A percentile compares a stretch with the other conserved stretches of the same genome.
phyloP scores from a whole-genome alignment of 2,329 filamentous ascomycete species.

The Venturia aucupariae region DNA sequence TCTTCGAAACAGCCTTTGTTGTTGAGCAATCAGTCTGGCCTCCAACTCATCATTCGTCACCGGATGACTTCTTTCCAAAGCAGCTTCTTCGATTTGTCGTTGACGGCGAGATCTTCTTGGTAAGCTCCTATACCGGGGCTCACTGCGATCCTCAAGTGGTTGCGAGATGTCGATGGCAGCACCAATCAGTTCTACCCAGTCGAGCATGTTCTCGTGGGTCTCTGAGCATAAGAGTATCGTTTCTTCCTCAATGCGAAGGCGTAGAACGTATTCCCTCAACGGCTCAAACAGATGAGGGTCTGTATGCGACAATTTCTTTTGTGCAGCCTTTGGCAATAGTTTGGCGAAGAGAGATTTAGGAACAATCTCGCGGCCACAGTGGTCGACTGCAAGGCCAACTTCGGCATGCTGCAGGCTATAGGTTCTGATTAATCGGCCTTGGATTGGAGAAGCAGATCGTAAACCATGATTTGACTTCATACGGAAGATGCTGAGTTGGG shows the following conservation, averaged over 20 bases:
- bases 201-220: constrained; percentile 55
- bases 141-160: constrained; percentile 57
- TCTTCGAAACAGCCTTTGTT: constrained; percentile 38
- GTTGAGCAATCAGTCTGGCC: constrained; percentile 36
- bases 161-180: constrained; percentile 65
- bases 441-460: constrained; percentile 27
- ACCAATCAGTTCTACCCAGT: constrained; percentile 59
- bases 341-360: constrained; percentile 38
- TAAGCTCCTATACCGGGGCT: constrained; percentile 37
- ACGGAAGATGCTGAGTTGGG: constrained; percentile 56
- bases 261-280: constrained; percentile 51
- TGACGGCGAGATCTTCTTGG: constrained; percentile 34
- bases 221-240: constrained; percentile 62
- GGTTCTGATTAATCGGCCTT: constrained; percentile 53
- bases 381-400: constrained; percentile 64
- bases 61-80: constrained; percentile 21
- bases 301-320: constrained; percentile 32
- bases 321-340: constrained; percentile 33
- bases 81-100: constrained; percentile 25
- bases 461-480: constrained; percentile 38
- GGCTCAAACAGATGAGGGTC: constrained; percentile 39
- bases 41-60: constrained; percentile 22
- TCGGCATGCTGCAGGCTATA: constrained; percentile 69
- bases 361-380: constrained; percentile 46
- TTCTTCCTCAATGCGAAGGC: constrained; percentile 63